Conservation (phyloP, 2,329 filamentous ascomycete species). For the Coniochaeta pulveracea region DNA sequence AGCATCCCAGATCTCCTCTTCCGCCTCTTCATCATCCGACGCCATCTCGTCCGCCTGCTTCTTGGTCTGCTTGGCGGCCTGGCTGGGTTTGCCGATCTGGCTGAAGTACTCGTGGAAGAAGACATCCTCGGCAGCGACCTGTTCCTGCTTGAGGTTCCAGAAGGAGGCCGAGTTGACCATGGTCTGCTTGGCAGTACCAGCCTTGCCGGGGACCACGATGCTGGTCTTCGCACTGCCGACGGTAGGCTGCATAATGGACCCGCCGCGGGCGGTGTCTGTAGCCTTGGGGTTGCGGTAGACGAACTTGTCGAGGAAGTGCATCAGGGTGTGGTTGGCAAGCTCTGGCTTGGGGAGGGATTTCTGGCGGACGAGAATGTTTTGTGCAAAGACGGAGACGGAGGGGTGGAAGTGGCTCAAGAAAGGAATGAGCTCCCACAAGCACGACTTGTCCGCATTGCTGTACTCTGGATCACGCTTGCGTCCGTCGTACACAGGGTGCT, state of each 20-base stretch:
- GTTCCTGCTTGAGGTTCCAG: slow-evolving; percentile 80
- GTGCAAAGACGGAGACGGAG: slow-evolving; percentile 76
- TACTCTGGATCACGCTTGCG: slow-evolving; percentile 86
- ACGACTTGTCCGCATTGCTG: slow-evolving; percentile 85
- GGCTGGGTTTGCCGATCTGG: slow-evolving; percentile 51
- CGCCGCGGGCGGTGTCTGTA: slow-evolving; percentile 55
- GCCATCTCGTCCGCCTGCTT: slow-evolving; percentile 70
- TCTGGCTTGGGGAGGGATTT: slow-evolving; percentile 80
- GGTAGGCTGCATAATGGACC: slow-evolving; percentile 94
- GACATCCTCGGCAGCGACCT: slow-evolving; percentile 82
- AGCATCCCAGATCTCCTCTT: slow-evolving; percentile 23
- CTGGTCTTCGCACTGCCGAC: slow-evolving; percentile 39
- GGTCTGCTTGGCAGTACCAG: slow-evolving; percentile 21
- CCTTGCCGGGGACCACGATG: slow-evolving; percentile 43
- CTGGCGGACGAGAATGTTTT: slow-evolving; percentile 56
- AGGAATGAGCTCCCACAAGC: slow-evolving; percentile 81
- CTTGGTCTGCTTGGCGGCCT: slow-evolving; percentile 44
- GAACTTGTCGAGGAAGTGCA: slow-evolving; percentile 94
- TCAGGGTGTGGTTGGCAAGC: slow-evolving; percentile 77
- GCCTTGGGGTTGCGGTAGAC: slow-evolving; percentile 92
- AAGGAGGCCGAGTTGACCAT: slow-evolving; percentile 77
- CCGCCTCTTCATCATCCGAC: slow-evolving; percentile 28
- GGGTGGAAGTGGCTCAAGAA: slow-evolving; percentile 82
- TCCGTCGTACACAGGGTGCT: slow-evolving; percentile 55
- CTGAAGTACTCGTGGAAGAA: slow-evolving; percentile 99